These are phyloP conservation scores for Blastocystis sp. DNA, from an alignment of 352 stramenopile species.

Conservation along the genomic window DNA sequence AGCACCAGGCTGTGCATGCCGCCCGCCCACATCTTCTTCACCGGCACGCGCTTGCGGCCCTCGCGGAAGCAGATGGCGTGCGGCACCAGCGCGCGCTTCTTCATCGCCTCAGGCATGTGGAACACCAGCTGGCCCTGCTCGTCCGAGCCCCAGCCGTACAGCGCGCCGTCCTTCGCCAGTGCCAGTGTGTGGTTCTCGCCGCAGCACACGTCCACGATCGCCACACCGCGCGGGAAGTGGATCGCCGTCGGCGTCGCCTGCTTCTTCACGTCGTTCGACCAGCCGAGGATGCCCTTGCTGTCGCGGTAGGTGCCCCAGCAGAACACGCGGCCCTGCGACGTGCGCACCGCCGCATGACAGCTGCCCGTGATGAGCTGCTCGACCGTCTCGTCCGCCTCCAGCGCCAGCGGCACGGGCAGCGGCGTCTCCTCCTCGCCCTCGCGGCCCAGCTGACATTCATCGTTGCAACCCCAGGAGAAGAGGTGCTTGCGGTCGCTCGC, in stretches of 20 bases:
- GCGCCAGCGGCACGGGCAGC: background rate
- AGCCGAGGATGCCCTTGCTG: constrained; percentile 35
- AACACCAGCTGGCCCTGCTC: constrained; percentile 61
- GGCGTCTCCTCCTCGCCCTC: constrained; percentile 14
- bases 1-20: constrained; percentile 53
- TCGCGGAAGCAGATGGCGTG: constrained; percentile 26
- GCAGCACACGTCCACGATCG: constrained; percentile 12
- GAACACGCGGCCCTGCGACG: background rate
- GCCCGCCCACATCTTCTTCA: constrained; percentile 32
- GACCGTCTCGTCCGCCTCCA: background rate
- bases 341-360: constrained; percentile 12
- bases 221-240: background rate
- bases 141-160: constrained; percentile 50
- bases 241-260: background rate
- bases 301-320: constrained; percentile 64
- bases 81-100: constrained; percentile 9
- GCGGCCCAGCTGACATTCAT: constrained; percentile 43
- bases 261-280: constrained; percentile 19
- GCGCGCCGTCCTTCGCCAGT: constrained; percentile 7
- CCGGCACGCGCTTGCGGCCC: background rate
- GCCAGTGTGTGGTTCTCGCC: constrained; percentile 49
- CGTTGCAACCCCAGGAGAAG: constrained; percentile 39
- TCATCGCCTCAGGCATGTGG: background rate
- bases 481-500: background rate
- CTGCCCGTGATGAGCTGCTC: background rate